Percentiles rank a stretch among this genome's conserved stretches.
Conservation (phyloP, 345 rosid species). For the Brassica juncea region DNA sequence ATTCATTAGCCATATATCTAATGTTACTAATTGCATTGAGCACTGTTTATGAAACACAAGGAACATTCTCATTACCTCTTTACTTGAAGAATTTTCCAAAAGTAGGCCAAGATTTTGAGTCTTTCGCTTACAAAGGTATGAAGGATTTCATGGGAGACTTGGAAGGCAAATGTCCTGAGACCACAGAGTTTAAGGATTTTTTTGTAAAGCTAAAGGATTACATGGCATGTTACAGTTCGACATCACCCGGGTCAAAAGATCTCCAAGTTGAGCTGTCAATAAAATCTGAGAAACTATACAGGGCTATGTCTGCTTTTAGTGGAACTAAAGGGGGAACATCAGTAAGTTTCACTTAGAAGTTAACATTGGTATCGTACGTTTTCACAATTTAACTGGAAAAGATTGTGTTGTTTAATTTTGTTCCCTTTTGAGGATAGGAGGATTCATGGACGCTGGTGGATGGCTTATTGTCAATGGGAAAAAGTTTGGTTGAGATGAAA, state of each 20-base stretch:
- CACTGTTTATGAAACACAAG: conserved; percentile 22
- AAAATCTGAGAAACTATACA: conserved; percentile 15
- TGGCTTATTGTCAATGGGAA: conserved; percentile 12
- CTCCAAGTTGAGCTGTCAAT: neutral
- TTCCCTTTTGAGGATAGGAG: neutral
- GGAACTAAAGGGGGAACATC: conserved; percentile 5
- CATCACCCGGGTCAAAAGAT: conserved; percentile 12
- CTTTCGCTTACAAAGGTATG: conserved; percentile 21
- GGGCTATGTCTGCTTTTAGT: conserved; percentile 3
- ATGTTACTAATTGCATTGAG: conserved; percentile 21
- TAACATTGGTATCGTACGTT: neutral
- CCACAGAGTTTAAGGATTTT: conserved; percentile 19
- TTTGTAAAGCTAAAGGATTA: conserved; percentile 24
- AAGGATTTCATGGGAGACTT: conserved; percentile 2
- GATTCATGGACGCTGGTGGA: conserved; percentile 14
- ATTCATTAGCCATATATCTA: neutral
- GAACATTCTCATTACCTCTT: conserved; percentile 7
- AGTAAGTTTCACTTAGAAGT: neutral
- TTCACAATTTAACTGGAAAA: neutral
- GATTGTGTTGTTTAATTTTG: neutral
- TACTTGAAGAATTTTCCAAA: conserved; percentile 26
- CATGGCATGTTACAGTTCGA: neutral
- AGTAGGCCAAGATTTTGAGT: conserved; percentile 7
- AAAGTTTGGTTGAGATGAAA: conserved; percentile 12
- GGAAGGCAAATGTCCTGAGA: conserved; percentile 15